Evolutionary conservation across 2,329 filamentous ascomycete genomes (phyloP).

Genomic region (Hypoxylon sp.): DNA sequence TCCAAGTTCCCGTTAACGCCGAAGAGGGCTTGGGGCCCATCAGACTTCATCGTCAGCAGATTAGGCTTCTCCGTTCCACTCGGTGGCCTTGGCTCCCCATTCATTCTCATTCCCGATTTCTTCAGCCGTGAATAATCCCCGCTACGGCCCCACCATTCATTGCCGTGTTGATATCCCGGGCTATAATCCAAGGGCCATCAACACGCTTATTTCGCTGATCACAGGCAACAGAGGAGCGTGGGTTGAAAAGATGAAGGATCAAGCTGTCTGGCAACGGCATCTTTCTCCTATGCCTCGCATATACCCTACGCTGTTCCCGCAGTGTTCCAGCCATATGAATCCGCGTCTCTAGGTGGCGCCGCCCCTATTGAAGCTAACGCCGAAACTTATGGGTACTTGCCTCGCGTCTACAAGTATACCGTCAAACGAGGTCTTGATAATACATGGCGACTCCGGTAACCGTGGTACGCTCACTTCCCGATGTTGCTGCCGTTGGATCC

Average conservation of each 20-base stretch:
- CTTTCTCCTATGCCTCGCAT: slow-evolving; percentile 7
- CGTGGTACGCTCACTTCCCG: slow-evolving; percentile 45
- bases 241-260: slow-evolving; percentile 14
- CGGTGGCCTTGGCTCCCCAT: slow-evolving; percentile 19
- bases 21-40: slow-evolving; percentile 14
- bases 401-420: slow-evolving; percentile 3
- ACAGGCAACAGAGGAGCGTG: slow-evolving; percentile 12
- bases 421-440: slow-evolving; percentile 7
- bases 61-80: slow-evolving; percentile 28
- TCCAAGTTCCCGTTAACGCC: slow-evolving; percentile 24
- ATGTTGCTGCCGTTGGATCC: slow-evolving; percentile 45
- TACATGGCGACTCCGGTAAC: slow-evolving; percentile 22
- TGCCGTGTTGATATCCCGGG: slow-evolving; percentile 50
- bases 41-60: slow-evolving; percentile 14
- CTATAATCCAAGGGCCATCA: slow-evolving; percentile 21
- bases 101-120: slow-evolving; percentile 50
- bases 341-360: slow-evolving; percentile 9
- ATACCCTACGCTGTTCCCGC: slow-evolving; percentile 2
- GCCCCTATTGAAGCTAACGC: slow-evolving; percentile 10
- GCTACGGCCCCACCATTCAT: slow-evolving; percentile 48
- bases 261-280: neutral
- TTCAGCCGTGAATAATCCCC: slow-evolving; percentile 49
- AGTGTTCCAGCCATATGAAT: slow-evolving; percentile 9
- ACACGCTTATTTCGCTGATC: slow-evolving; percentile 30
- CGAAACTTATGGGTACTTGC: slow-evolving; percentile 8